Evolutionary conservation across 1,139 yeast species (phyloP).

Genomic region (Kazachstania sp.): DNA sequence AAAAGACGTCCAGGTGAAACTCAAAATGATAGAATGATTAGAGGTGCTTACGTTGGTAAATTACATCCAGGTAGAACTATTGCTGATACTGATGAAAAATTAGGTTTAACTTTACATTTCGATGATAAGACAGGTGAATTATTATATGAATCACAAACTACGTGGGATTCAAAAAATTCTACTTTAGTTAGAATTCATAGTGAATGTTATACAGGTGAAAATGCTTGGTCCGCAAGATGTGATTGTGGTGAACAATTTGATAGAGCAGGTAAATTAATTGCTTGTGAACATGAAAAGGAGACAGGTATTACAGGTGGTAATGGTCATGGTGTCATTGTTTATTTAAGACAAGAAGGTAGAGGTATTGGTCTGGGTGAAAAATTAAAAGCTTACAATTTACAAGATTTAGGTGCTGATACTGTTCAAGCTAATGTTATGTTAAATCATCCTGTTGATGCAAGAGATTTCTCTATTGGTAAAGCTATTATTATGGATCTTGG

Average conservation of each 20-base stretch:
- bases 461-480: conserved; percentile 88
- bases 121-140: conserved; percentile 43
- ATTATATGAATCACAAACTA: conserved; percentile 34
- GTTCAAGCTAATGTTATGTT: conserved; percentile 90
- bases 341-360: conserved; percentile 94
- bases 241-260: conserved; percentile 99
- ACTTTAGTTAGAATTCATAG: conserved; percentile 81
- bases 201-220: conserved; percentile 97
- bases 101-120: conserved; percentile 39
- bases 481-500: conserved; percentile 85
- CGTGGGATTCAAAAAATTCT: conserved; percentile 23
- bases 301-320: conserved; percentile 42
- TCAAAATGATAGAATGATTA: conserved; percentile 87
- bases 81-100: conserved; percentile 55
- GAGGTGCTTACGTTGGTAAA: conserved; percentile 93
- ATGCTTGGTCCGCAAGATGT: conserved; percentile 98
- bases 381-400: conserved; percentile 91
- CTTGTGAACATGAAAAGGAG: conserved; percentile 23
- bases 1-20: conserved; percentile 53
- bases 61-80: conserved; percentile 72
- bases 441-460: conserved; percentile 94
- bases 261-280: conserved; percentile 89
- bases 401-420: conserved; percentile 97
- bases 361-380: conserved; percentile 97
- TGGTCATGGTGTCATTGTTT: conserved; percentile 92